Conservation (phyloP, 495 filamentous ascomycete species). For the Terfezia boudieri region DNA sequence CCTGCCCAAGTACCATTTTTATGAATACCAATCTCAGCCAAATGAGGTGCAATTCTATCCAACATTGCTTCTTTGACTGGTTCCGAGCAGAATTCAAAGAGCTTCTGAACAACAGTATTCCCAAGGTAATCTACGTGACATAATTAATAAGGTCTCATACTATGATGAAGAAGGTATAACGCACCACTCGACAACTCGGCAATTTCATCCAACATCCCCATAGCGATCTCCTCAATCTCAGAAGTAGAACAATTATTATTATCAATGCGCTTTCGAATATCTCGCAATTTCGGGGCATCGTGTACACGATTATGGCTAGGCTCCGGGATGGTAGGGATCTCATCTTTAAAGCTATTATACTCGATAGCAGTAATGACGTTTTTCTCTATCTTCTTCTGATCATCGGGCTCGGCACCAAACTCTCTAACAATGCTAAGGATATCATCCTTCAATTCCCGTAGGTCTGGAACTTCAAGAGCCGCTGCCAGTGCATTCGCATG, state of each 20-base stretch:
- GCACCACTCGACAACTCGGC: conserved; percentile 47
- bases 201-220: conserved; percentile 86
- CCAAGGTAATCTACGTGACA: conserved; percentile 65
- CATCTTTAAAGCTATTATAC: conserved; percentile 47
- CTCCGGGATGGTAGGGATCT: conserved; percentile 77
- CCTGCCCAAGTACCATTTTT: conserved; percentile 99
- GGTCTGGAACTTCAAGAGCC: conserved; percentile 41
- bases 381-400: conserved; percentile 44
- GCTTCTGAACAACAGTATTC: conserved; percentile 97
- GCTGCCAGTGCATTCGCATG: conserved; percentile 19
- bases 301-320: conserved; percentile 77
- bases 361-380: conserved; percentile 55
- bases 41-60: conserved; percentile 61
- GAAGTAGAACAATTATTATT: conserved; percentile 64
- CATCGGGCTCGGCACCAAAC: conserved; percentile 71
- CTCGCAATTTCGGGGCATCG: conserved; percentile 83
- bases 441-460: conserved; percentile 55
- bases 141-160: neutral
- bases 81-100: conserved; percentile 92
- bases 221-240: conserved; percentile 81
- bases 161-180: neutral
- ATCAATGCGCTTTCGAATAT: conserved; percentile 93
- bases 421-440: conserved; percentile 71
- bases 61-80: conserved; percentile 80
- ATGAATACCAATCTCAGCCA: conserved; percentile 91